phyloP scores from a whole-genome alignment of 805 yeast genomes.

The Wickerhamiella lipophila region DNA sequence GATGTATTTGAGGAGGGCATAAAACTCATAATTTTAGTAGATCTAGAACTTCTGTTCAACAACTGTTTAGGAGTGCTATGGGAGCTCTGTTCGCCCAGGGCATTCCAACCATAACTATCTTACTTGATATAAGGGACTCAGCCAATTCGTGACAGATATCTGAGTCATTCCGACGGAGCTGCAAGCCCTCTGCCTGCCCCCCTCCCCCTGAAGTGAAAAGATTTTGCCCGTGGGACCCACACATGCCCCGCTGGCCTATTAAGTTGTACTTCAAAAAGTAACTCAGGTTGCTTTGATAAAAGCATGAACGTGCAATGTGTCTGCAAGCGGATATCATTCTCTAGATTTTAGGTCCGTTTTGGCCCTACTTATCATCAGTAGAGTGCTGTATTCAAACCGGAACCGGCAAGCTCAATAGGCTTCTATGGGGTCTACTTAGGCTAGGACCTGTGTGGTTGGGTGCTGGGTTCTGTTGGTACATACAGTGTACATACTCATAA shows the following conservation, averaged over 20 bases:
- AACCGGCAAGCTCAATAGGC: not conserved
- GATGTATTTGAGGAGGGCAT: no score
- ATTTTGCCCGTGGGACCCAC: slow-evolving; percentile 1
- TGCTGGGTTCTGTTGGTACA: not conserved
- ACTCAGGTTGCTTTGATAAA: not conserved
- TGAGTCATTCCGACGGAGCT: no score
- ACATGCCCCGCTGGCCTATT: slow-evolving; percentile 9
- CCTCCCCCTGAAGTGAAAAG: not conserved
- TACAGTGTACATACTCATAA: not conserved
- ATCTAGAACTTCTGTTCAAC: no score
- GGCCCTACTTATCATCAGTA: not conserved
- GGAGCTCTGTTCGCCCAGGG: no score
- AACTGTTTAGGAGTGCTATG: not conserved
- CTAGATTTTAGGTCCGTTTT: not conserved
- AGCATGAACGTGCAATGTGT: slow-evolving; percentile 19
- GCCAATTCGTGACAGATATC: not conserved
- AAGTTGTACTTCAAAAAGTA: slow-evolving; percentile 9
- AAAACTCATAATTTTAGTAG: no score
- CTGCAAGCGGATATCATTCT: slow-evolving; percentile 21
- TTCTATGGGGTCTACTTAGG: not conserved
- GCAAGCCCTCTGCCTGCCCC: not conserved
- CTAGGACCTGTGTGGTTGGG: no score
- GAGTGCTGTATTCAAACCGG: not conserved
- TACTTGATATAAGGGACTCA: no score
- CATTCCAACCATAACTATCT: no score